phyloP scores from a whole-genome alignment of 192 early-diverging fungal genomes.

The Podila clonocystis region DNA sequence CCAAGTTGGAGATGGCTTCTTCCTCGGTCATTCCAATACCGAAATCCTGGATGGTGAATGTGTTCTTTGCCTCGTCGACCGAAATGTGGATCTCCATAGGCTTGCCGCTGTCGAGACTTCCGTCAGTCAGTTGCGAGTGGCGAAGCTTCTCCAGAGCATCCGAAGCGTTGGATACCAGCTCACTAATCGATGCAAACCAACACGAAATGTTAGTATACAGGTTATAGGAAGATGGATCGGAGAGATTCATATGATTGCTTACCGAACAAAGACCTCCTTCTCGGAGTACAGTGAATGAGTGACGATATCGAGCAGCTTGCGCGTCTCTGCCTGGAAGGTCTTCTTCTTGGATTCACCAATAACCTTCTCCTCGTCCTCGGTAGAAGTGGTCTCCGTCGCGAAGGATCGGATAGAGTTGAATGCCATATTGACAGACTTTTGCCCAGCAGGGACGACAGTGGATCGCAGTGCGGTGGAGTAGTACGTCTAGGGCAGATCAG shows the following conservation, averaged over 20 bases:
- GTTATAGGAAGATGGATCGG: not conserved
- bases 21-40: constrained; percentile 87
- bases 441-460: constrained; percentile 16
- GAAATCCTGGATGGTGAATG: constrained; percentile 74
- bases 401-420: constrained; percentile 42
- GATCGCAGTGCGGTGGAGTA: constrained; percentile 34
- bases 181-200: constrained; percentile 39
- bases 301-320: constrained; percentile 68
- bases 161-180: constrained; percentile 70
- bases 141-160: constrained; percentile 74
- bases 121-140: constrained; percentile 56
- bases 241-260: not conserved
- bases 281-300: constrained; percentile 73
- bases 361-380: constrained; percentile 30
- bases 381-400: constrained; percentile 22
- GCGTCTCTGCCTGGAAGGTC: constrained; percentile 71
- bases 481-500: constrained; percentile 11
- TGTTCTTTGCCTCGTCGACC: constrained; percentile 58
- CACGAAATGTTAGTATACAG: not conserved
- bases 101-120: constrained; percentile 53
- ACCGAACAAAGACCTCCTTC: constrained; percentile 69
- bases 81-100: constrained; percentile 69
- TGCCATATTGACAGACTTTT: constrained; percentile 9
- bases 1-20: constrained; percentile 78
- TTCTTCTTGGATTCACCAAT: constrained; percentile 53